These are phyloP conservation scores for Penicillium lividum DNA, from an alignment of 495 filamentous ascomycete species.

Conservation along the genomic window DNA sequence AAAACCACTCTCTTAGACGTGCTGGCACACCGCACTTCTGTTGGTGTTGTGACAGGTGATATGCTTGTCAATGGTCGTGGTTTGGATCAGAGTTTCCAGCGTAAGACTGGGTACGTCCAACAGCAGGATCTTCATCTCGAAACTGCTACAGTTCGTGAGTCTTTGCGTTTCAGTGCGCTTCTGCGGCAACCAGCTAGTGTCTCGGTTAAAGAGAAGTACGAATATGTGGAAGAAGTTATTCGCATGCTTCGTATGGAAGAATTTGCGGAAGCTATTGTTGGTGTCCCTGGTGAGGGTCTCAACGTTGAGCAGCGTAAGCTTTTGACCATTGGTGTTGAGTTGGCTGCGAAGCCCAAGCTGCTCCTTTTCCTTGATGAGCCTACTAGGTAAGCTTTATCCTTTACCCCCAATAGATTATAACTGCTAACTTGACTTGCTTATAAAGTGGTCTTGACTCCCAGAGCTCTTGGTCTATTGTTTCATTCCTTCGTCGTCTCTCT, in stretches of 20 bases:
- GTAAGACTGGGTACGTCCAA: slow-evolving; percentile 90
- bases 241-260: slow-evolving; percentile 82
- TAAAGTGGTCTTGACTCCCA: slow-evolving; percentile 61
- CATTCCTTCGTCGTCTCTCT: slow-evolving; percentile 77
- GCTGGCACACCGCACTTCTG: slow-evolving; percentile 46
- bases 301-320: slow-evolving; percentile 87
- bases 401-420: neutral
- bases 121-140: slow-evolving; percentile 89
- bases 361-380: slow-evolving; percentile 62
- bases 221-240: slow-evolving; percentile 89
- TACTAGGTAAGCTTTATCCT: slow-evolving; percentile 2
- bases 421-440: neutral
- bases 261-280: slow-evolving; percentile 82
- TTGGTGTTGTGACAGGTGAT: slow-evolving; percentile 51
- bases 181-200: slow-evolving; percentile 77
- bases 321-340: slow-evolving; percentile 80
- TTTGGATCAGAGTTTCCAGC: slow-evolving; percentile 76
- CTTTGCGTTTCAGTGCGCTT: slow-evolving; percentile 78
- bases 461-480: slow-evolving; percentile 73
- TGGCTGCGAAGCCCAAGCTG: slow-evolving; percentile 79
- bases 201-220: slow-evolving; percentile 76
- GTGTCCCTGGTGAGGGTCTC: slow-evolving; percentile 80
- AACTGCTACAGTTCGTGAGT: slow-evolving; percentile 77
- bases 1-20: slow-evolving; percentile 57
- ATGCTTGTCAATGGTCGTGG: slow-evolving; percentile 53